These are phyloP conservation scores for Xanthoceras sorbifolium DNA, from an alignment of 345 rosid species.

Conservation along the genomic window DNA sequence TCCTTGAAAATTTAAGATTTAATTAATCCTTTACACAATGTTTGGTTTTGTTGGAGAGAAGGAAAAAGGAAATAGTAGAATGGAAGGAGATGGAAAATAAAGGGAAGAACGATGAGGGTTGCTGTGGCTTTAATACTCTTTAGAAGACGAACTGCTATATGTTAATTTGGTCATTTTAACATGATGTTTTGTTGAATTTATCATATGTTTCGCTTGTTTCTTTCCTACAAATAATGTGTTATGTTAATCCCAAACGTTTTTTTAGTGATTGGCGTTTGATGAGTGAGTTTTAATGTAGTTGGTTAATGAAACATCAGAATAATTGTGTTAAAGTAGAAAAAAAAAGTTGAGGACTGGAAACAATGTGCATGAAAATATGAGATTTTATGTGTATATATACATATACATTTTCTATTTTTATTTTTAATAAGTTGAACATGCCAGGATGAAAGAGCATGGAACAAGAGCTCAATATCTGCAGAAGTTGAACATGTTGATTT, in stretches of 20 bases:
- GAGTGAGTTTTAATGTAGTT: slow-evolving; percentile 7
- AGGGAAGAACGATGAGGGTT: neutral
- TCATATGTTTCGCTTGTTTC: neutral
- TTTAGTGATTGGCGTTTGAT: neutral
- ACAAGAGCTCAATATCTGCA: slow-evolving; percentile 37
- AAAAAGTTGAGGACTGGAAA: neutral
- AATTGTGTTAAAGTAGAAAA: neutral
- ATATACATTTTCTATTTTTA: no score
- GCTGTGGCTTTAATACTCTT: neutral
- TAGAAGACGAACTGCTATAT: neutral
- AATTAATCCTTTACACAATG: neutral
- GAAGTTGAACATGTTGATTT: slow-evolving; percentile 54
- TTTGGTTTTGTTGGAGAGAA: neutral
- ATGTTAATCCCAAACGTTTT: no score
- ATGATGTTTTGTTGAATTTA: neutral
- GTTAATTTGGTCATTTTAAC: neutral
- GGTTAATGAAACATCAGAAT: neutral
- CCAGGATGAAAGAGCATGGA: slow-evolving; percentile 56
- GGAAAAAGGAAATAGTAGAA: neutral
- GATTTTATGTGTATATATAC: neutral
- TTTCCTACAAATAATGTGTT: neutral
- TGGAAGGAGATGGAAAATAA: no score
- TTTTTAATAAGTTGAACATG: slow-evolving; percentile 18
- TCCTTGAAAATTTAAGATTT: neutral
- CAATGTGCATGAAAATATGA: neutral